Base-by-base conservation (phyloP, 441 rosid genomes). In the Rhodomyrtus psidioides region DNA sequence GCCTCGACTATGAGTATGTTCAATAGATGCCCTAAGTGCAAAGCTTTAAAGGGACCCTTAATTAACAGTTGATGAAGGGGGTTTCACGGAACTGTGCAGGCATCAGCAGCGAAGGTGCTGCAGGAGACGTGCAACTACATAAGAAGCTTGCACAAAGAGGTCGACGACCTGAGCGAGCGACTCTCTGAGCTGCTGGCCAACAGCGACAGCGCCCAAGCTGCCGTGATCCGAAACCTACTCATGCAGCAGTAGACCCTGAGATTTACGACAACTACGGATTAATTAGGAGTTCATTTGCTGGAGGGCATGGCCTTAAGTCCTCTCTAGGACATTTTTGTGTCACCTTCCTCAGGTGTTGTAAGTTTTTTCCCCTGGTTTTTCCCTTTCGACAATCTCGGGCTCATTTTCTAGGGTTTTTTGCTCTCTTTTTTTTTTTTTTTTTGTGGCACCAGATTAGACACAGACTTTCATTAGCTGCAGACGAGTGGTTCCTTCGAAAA, bases 71-170 rank as follows among this genome's bases (percentile, higher is more conserved):
- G 76, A 65, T 10, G 26, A 23, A 23, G 34, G 46, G 76, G 46
- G 49, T 65, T 65, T 65, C 51, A 17, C 28, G 26, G 5, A 85
- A 15, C 26, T 26, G 53, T 57, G 58, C 90, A 96, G 99, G 98
- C 90, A 44, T 94, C 97, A 57, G 95, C 99, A 2, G 91, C 94
- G 9, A 93, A 93, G 87, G 96, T 94, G 53, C 86, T 96, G 82
- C 98, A 95, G 57, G 98, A 96, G 87, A 96, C 98, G 16, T 96
- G 99, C 92, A 94, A 90, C 94, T 95, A 95, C 90, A 96, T 96
- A 54, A 92, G 94, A 90, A 95, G 87, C 91, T 92, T 96, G 88
- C 96, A 96, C 84, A 90, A 93, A 90, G 99, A 96, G 59, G 95
- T 95, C 49, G 99, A 94, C 86, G 96, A 93, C 90, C 92, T 96